Conservation (phyloP, 768 basidiomycete species). For the Amanita fuliginea region DNA sequence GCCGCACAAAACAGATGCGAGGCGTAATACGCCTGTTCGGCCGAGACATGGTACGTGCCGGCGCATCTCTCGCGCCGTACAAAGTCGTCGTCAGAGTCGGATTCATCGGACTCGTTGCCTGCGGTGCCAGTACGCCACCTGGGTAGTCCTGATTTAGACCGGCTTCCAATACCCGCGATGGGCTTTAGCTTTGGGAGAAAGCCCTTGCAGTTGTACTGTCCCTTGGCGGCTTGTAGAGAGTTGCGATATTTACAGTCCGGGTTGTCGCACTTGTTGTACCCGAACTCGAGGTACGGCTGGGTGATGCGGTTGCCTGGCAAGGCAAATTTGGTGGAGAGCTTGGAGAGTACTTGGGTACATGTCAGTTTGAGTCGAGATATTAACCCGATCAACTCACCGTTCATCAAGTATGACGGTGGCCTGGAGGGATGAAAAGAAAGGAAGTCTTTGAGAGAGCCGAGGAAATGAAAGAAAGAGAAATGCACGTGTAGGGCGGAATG, state of each 20-base stretch:
- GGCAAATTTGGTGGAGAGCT: neutral
- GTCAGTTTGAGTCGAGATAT: neutral
- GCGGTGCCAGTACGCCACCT: conserved; percentile 7
- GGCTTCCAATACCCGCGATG: conserved; percentile 15
- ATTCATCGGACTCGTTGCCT: neutral
- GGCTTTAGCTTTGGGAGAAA: conserved; percentile 5
- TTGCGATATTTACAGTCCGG: conserved; percentile 17
- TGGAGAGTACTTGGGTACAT: neutral
- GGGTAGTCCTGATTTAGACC: neutral
- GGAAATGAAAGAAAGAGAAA: neutral
- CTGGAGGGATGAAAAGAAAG: neutral
- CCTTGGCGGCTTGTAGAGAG: conserved; percentile 18
- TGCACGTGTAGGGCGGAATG: neutral
- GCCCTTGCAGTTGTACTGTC: conserved; percentile 18
- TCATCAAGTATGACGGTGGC: neutral
- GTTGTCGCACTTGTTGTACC: conserved; percentile 18
- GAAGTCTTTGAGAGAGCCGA: neutral
- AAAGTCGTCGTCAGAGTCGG: neutral
- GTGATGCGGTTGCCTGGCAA: neutral
- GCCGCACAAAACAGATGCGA: neutral
- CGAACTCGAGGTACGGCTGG: neutral
- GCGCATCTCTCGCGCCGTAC: neutral
- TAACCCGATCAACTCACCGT: neutral
- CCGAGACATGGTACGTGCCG: neutral
- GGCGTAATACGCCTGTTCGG: neutral